Base-by-base conservation (phyloP, 108 stramenopile genomes). In the Nitzschia sp. region DNA sequence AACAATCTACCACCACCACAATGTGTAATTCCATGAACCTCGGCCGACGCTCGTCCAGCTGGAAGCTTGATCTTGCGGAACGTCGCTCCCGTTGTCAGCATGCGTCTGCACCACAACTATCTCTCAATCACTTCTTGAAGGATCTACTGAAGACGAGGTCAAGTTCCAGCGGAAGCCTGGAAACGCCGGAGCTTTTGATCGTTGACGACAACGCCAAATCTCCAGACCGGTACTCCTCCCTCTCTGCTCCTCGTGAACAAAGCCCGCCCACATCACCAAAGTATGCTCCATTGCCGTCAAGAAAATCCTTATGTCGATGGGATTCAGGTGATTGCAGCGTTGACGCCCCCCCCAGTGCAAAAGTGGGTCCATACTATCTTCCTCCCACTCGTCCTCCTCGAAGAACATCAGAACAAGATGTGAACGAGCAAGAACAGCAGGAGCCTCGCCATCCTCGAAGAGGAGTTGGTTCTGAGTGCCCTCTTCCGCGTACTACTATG, bases 11-110 rank as follows among this genome's bases (percentile, higher is more conserved):
- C 9, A 41, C 38, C 16, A 50, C 48, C 48, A 50, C 48, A 8
- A 50, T 50, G 48, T 50, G 48, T n/a, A 50, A 50, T n/a, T 50
- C 48, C 38, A 41, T n/a, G 13, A 41, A 50, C 13, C 48, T 8
- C 13, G 9, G 38, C 6, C 38, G 38, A 41, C 9, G 48, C 13
- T n/a, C 48, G 4, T 50, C 48, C 48, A n/a, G 4, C 21, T 50
- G 17, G 16, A 41, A 50, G 48, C n/a, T n/a, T n/a, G n/a, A n/a
- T n/a, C n/a, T n/a, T n/a, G n/a, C n/a, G n/a, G n/a, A n/a, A n/a
- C n/a, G n/a, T n/a, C n/a, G n/a, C n/a, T n/a, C n/a, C n/a, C n/a
- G n/a, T n/a, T n/a, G n/a, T n/a, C n/a, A n/a, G n/a, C n/a, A n/a
- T n/a, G n/a, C n/a, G n/a, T n/a, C n/a, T n/a, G n/a, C n/a, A n/a